Evolutionary conservation across 352 stramenopile species (phyloP).

Genomic region (Phytophthora ramorum): DNA sequence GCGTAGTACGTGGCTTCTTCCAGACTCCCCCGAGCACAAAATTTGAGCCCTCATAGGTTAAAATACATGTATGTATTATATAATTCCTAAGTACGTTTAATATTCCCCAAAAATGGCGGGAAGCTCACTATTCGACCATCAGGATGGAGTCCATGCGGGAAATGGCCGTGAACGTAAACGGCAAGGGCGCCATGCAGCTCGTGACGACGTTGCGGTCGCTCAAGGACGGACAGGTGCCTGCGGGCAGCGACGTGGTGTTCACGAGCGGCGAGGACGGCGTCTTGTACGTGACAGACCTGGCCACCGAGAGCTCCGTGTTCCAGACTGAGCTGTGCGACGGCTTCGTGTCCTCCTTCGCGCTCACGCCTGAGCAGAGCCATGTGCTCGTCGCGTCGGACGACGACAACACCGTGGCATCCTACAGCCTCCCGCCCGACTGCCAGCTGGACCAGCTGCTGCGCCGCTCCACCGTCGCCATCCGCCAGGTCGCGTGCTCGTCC

Average conservation of each 20-base stretch:
- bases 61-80: neutral
- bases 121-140: neutral
- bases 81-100: neutral
- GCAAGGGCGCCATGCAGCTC: constrained; percentile 70
- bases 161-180: constrained; percentile 76
- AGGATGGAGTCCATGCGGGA: constrained; percentile 82
- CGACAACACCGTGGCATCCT: constrained; percentile 74
- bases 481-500: constrained; percentile 67
- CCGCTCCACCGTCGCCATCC: constrained; percentile 78
- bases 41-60: too few relatives aligned
- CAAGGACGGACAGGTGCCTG: constrained; percentile 36
- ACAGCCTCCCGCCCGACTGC: constrained; percentile 62
- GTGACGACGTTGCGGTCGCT: constrained; percentile 45
- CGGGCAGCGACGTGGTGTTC: constrained; percentile 64
- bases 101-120: constrained; percentile 16
- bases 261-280: constrained; percentile 84
- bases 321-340: constrained; percentile 65
- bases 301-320: constrained; percentile 53
- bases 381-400: constrained; percentile 76
- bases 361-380: constrained; percentile 70
- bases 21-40: constrained; percentile 1
- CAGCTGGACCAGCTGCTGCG: constrained; percentile 67
- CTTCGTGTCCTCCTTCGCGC: constrained; percentile 70
- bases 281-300: constrained; percentile 78
- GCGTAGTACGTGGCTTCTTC: constrained; percentile 11